Base-by-base conservation (phyloP, 23 red algal species). In the Pyropia haitanensis region DNA sequence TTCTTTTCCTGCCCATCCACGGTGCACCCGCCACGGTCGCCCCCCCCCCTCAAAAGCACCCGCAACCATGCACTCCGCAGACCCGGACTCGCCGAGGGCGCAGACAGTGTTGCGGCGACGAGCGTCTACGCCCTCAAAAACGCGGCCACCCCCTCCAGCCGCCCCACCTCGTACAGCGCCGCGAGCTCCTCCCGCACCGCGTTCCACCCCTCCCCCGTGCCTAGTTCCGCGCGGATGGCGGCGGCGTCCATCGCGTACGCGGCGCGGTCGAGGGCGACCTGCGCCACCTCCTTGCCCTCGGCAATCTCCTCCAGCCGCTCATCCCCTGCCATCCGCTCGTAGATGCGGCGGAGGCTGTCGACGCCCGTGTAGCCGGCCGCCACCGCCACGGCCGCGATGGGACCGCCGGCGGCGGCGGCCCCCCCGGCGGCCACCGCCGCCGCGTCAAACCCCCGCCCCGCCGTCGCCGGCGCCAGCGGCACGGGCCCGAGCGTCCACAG, bases 231-330 rank as follows among this genome's bases (percentile, higher is more conserved):
- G 34, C 64, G 54, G 21, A 82, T 46, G 39, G 39, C 39, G 5
- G 4, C 39, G 39, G 39, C 32, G 53, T 95, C 90, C 50, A 95
- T 56, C 24, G 86, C 77, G 67, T 75, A 95, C 14, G 90, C 90
- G 16, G 90, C 90, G 19, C 90, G 66, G 58, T 95, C 90, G 25
- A 95, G 67, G 20, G 90, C 80, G 24, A 95, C 90, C 58, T 95
- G 90, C 33, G 80, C 81, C n/a, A 56, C 62, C 18, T 73, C 53
- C 65, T 95, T 95, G 18, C 90, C 90, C 51, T 95, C 83, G 24
- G 64, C 71, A 27, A 95, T 77, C 63, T 95, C 90, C 30, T 80
- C 49, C 56, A 81, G 53, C 60, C 90, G 64, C 74, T 75, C 63
- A 74, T 95, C 90, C 27, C 79, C 73, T n/a, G 83, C 77, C 60